Evolutionary conservation across 169 alveolate species (phyloP).

Genomic region (Eimeria maxima): DNA sequence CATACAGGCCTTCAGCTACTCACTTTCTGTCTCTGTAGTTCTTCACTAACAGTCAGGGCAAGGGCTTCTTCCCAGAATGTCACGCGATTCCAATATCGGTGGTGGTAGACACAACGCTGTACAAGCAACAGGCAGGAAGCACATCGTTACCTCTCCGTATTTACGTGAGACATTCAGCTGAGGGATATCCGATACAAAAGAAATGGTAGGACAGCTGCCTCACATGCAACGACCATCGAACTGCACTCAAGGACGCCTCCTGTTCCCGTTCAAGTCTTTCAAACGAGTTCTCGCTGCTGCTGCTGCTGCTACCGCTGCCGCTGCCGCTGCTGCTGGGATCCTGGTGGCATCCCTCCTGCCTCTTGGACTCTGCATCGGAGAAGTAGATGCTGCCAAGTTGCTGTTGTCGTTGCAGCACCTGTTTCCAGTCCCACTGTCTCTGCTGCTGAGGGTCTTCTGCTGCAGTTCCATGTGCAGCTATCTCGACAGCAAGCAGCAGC

Average conservation of each 20-base stretch:
- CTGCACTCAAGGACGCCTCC: conserved; percentile 8
- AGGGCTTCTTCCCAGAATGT: conserved; percentile 85
- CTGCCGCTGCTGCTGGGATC: conserved; percentile 15
- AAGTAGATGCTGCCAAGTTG: not conserved
- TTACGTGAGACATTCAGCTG: not conserved
- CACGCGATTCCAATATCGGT: conserved; percentile 83
- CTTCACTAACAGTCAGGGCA: conserved; percentile 79
- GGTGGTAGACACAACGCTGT: conserved; percentile 83
- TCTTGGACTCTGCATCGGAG: not conserved
- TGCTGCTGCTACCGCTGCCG: not conserved
- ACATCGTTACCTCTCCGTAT: not conserved
- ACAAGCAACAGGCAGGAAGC: conserved; percentile 11
- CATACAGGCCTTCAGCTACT: not conserved
- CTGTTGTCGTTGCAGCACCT: conserved; percentile 40
- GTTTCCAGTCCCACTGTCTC: conserved; percentile 43
- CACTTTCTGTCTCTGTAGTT: conserved; percentile 78
- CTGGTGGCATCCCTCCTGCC: conserved; percentile 3
- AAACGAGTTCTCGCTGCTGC: not conserved
- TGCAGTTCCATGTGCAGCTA: conserved; percentile 74
- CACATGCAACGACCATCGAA: conserved; percentile 83
- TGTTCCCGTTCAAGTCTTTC: not conserved
- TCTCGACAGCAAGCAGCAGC: conserved; percentile 78
- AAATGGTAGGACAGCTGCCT: conserved; percentile 26
- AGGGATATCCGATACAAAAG: not conserved
- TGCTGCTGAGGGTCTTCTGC: conserved; percentile 80